Conservation (phyloP, 1,284 basidiomycete genomes). For the Vanrija humicola region DNA sequence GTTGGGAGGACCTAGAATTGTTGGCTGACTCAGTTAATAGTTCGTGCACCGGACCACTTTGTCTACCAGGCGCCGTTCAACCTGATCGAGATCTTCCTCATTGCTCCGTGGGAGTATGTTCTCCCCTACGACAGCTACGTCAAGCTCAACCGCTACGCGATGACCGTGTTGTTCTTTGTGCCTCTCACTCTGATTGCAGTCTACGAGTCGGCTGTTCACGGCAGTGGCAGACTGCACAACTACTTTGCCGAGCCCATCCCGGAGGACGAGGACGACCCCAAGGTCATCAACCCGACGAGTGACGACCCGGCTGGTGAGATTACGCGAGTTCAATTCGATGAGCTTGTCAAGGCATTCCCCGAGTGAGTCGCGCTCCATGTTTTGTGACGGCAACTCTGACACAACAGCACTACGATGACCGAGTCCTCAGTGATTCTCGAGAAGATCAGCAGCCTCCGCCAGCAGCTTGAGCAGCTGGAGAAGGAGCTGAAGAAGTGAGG, state of each 20-base stretch:
- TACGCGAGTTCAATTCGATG: constrained; percentile 67
- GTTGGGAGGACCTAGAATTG: not conserved
- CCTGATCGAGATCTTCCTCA: constrained; percentile 71
- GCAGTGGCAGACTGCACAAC: constrained; percentile 58
- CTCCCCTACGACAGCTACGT: constrained; percentile 31
- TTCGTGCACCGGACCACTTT: constrained; percentile 66
- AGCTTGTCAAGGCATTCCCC: constrained; percentile 72
- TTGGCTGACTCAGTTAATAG: constrained; percentile 5
- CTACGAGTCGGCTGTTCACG: constrained; percentile 61
- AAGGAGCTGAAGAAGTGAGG: constrained; percentile 51
- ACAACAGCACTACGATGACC: constrained; percentile 51
- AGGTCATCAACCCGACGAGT: constrained; percentile 58
- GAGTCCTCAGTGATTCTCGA: constrained; percentile 63
- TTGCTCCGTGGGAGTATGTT: constrained; percentile 75
- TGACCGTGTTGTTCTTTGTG: constrained; percentile 73
- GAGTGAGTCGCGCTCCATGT: no score
- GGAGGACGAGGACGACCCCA: constrained; percentile 66
- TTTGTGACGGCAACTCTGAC: no score
- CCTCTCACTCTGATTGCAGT: constrained; percentile 71
- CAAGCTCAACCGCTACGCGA: constrained; percentile 70
- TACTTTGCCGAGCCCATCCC: constrained; percentile 61
- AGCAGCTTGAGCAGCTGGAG: constrained; percentile 58
- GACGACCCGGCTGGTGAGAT: constrained; percentile 55
- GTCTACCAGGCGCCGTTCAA: constrained; percentile 61
- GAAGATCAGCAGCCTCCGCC: constrained; percentile 61